Base-by-base conservation (phyloP, 2,329 filamentous ascomycete species). In the Arthroderma sp. region DNA sequence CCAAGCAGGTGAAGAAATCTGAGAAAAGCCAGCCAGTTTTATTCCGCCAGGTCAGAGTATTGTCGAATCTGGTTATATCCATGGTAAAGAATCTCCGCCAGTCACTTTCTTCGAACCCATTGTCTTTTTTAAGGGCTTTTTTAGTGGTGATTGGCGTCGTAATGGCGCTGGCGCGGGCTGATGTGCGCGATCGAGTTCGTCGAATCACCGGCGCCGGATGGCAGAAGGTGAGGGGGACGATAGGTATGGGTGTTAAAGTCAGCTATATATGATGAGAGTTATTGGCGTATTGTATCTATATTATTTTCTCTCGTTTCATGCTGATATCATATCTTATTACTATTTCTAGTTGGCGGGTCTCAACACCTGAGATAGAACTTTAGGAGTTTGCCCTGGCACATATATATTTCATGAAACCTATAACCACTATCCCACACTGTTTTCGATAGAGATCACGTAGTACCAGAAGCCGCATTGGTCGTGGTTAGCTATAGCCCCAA, bases 231-330 rank as follows among this genome's bases (percentile, higher is more conserved):
- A 79, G 77, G 60, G 74, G 79, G 38, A 96, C 91, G 0, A 81
- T 89, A 4, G 88, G 88, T 1, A 96, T 96, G 89, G 91, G 89
- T 2, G 84, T 93, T 51, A 96, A 95, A 69, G 88, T 96, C 57
- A 94, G 84, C 61, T 96, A 96, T 67, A 93, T 98, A 48, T 96
- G 51, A 47, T 36, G 11, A 10, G 10, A 41, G 29, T 22, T 22
- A 22, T 22, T 22, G 1, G 15, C 15, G 15, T 22, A 22, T 22
- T 22, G 15, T 22, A 22, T 22, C 15, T 22, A 22, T 22, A 22
- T 22, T 22, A 3, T 22, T 22, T 22, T 22, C 15, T 22, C 15
- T 22, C 15, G 15, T 22, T 22, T 22, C 15, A 22, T 1, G 15
- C 15, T 22, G 15, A 22, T 22, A 22, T 1, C 15, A 22, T 22